Conservation (phyloP, 331 rosid genomes). For the Quercus phellos region DNA sequence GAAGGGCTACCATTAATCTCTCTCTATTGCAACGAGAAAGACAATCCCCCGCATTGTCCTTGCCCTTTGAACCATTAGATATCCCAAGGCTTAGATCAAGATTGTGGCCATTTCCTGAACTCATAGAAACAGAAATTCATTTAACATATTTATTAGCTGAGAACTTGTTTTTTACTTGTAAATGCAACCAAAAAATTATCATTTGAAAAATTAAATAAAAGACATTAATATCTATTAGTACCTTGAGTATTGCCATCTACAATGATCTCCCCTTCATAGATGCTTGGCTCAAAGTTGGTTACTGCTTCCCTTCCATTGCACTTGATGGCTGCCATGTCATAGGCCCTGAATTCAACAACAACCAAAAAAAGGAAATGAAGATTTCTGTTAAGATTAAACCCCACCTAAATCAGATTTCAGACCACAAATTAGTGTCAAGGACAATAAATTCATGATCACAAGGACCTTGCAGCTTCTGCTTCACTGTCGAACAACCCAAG, state of each 20-base stretch:
- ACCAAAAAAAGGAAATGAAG: conserved; percentile 41
- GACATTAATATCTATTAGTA: conserved; percentile 9
- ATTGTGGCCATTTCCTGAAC: conserved; percentile 55
- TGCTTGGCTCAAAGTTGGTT: conserved; percentile 82
- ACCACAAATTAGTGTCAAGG: conserved; percentile 29
- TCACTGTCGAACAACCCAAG: conserved; percentile 98
- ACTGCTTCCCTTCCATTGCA: conserved; percentile 95
- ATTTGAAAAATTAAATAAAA: not conserved
- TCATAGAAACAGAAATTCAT: conserved; percentile 12
- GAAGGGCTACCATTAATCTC: not conserved
- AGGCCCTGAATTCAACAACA: conserved; percentile 89
- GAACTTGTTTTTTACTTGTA: not conserved
- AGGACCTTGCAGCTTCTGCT: conserved; percentile 99
- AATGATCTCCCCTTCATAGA: conserved; percentile 63
- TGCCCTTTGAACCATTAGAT: conserved; percentile 35
- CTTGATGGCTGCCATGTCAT: conserved; percentile 91
- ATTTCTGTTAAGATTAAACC: conserved; percentile 65
- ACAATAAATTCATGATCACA: conserved; percentile 68
- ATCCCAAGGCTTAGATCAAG: conserved; percentile 94
- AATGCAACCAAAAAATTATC: not conserved
- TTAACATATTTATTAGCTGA: not conserved
- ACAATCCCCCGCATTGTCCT: conserved; percentile 36
- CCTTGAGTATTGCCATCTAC: conserved; percentile 54
- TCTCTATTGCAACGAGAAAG: not conserved
- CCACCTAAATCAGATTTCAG: conserved; percentile 46